phyloP scores from a whole-genome alignment of 2,329 filamentous ascomycete genomes.

The Phialophora chinensis region DNA sequence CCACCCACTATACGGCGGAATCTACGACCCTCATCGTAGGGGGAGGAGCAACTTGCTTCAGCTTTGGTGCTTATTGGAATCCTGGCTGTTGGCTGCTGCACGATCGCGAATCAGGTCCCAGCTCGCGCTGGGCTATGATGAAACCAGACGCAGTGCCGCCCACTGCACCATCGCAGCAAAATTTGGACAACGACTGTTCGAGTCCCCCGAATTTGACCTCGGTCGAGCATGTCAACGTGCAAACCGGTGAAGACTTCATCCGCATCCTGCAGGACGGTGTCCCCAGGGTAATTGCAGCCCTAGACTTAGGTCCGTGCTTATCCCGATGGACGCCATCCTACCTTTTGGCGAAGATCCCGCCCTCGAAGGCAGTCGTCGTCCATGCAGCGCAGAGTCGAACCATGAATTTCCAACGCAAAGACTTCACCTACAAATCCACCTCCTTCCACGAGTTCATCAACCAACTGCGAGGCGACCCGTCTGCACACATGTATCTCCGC shows the following conservation, averaged over 20 bases:
- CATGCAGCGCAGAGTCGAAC: constrained; percentile 70
- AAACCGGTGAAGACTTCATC: constrained; percentile 55
- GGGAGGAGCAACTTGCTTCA: constrained; percentile 87
- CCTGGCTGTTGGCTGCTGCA: constrained; percentile 61
- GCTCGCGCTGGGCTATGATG: constrained; percentile 46
- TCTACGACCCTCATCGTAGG: constrained; percentile 69
- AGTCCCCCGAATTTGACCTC: neutral
- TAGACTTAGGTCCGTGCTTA: constrained; percentile 71
- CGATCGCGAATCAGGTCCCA: constrained; percentile 38
- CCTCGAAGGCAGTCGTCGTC: constrained; percentile 69
- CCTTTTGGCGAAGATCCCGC: constrained; percentile 67
- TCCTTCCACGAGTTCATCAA: constrained; percentile 66
- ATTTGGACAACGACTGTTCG: neutral
- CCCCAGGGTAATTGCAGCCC: constrained; percentile 69
- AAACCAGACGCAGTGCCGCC: constrained; percentile 32
- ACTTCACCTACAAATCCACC: constrained; percentile 76
- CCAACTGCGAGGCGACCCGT: constrained; percentile 60
- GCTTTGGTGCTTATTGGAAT: constrained; percentile 88
- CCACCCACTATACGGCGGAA: constrained; percentile 56
- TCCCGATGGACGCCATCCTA: constrained; percentile 72
- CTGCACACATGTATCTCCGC: constrained; percentile 76
- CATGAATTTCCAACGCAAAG: constrained; percentile 84
- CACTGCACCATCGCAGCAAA: constrained; percentile 3
- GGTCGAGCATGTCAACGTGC: constrained; percentile 26
- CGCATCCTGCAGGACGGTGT: constrained; percentile 62